Percentiles rank a stretch among this genome's conserved stretches.
Evolutionary conservation across 176 grass and related monocot species (phyloP).

Genomic region (Carex kokanica): DNA sequence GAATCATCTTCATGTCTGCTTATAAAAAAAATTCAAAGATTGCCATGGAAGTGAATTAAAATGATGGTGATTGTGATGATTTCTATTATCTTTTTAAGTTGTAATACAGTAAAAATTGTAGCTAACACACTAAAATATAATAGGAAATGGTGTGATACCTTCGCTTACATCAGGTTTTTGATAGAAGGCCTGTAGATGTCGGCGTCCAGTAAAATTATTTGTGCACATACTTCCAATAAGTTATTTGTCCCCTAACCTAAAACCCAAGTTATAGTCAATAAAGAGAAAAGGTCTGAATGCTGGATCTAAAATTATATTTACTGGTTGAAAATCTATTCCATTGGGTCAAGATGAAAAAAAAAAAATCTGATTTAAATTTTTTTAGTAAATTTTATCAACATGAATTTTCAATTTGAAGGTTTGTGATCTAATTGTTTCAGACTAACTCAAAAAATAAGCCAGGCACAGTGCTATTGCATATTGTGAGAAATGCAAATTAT

Average conservation of each 20-base stretch:
- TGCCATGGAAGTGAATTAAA: neutral
- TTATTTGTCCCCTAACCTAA: neutral
- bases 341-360: neutral
- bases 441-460: neutral
- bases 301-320: neutral
- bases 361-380: neutral
- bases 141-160: slow-evolving; percentile 45
- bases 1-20: slow-evolving; percentile 96
- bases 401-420: neutral
- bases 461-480: too few species aligned
- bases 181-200: slow-evolving; percentile 95
- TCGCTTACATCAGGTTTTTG: slow-evolving; percentile 74
- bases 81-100: neutral
- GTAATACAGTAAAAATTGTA: neutral
- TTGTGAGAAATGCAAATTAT: slow-evolving; percentile 6
- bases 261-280: neutral
- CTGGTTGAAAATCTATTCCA: neutral
- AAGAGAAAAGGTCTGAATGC: neutral
- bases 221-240: neutral
- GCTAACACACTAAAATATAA: neutral
- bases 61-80: neutral
- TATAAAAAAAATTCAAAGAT: neutral
- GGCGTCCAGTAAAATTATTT: slow-evolving; percentile 61
- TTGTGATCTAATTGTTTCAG: neutral
- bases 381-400: neutral